Conservation (phyloP, 495 filamentous ascomycete genomes). For the Trichoderma reesei region DNA sequence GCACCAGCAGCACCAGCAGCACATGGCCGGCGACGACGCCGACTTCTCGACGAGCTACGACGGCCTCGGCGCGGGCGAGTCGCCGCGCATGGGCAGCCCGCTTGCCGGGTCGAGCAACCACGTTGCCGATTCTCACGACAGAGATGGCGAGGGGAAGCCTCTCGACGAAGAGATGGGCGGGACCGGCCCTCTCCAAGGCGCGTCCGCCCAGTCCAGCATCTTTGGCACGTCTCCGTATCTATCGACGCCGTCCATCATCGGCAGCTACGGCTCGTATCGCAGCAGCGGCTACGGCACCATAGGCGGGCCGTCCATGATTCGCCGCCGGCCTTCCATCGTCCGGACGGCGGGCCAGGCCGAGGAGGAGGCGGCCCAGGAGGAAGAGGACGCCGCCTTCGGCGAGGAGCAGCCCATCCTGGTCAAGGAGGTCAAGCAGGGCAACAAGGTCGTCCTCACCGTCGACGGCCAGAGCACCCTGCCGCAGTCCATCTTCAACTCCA, state of each 20-base stretch:
- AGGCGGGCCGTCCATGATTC: slow-evolving; percentile 45
- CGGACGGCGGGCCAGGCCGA: not conserved
- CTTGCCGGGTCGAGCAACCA: slow-evolving; percentile 10
- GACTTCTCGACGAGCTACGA: slow-evolving; percentile 26
- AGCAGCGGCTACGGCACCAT: slow-evolving; percentile 60
- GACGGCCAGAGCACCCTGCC: slow-evolving; percentile 88
- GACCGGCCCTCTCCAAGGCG: slow-evolving; percentile 24
- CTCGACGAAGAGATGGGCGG: slow-evolving; percentile 28
- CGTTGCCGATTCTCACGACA: slow-evolving; percentile 16
- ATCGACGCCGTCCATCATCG: slow-evolving; percentile 50
- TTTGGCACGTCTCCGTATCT: slow-evolving; percentile 55
- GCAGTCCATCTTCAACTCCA: slow-evolving; percentile 94
- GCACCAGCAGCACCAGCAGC: too few species aligned
- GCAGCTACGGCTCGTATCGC: slow-evolving; percentile 53
- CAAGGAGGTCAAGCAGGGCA: slow-evolving; percentile 82
- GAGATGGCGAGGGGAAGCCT: slow-evolving; percentile 32
- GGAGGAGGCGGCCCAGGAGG: slow-evolving; percentile 25
- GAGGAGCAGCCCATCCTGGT: slow-evolving; percentile 73
- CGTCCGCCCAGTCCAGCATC: slow-evolving; percentile 42
- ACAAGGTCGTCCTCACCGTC: slow-evolving; percentile 69
- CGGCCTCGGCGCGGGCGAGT: slow-evolving; percentile 27
- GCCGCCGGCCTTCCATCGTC: slow-evolving; percentile 40
- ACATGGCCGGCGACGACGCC: slow-evolving; percentile 24
- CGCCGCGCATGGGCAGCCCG: slow-evolving; percentile 17
- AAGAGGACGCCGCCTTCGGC: slow-evolving; percentile 43